A percentile compares a stretch with the other conserved stretches of the same genome.
These are phyloP conservation scores for Daldinia loculata DNA, from an alignment of 495 filamentous ascomycete species.

Conservation along the genomic window DNA sequence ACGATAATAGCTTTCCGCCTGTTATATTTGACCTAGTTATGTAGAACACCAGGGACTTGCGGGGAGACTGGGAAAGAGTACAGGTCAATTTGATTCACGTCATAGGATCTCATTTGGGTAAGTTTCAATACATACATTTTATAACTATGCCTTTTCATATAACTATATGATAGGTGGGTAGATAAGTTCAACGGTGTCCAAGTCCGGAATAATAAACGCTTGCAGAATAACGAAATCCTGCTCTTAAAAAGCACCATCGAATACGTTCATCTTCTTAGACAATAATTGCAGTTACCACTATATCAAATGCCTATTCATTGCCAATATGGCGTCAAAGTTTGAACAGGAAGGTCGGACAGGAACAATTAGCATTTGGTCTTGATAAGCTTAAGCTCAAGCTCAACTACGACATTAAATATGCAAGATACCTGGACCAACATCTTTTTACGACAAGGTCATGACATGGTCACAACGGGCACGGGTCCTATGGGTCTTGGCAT, in stretches of 20 bases:
- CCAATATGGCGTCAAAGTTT: not conserved
- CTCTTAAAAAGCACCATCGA: not conserved
- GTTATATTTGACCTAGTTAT: constrained; percentile 8
- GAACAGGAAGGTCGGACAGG: constrained; percentile 13
- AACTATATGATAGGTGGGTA: not conserved
- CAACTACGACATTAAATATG: constrained; percentile 20
- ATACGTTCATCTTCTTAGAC: not conserved
- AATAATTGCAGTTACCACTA: not conserved
- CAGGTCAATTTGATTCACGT: constrained; percentile 6
- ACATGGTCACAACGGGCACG: constrained; percentile 1
- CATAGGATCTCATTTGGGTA: not conserved
- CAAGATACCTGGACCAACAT: constrained; percentile 13
- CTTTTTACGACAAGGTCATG: not conserved
- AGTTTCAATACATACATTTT: not conserved
- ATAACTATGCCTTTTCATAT: too few relatives aligned
- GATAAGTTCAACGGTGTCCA: constrained; percentile 2
- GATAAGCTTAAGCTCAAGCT: constrained; percentile 27
- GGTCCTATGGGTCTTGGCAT: constrained; percentile 25
- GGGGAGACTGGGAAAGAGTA: not conserved
- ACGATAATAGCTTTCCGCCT: constrained; percentile 3
- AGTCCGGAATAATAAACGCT: not conserved
- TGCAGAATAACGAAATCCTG: too few relatives aligned
- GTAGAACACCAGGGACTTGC: constrained; percentile 8
- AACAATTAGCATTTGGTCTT: constrained; percentile 1
- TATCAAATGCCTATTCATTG: too few relatives aligned